phyloP scores from a whole-genome alignment of 371 early-diverging fungal species.

The Choanephora cucurbitarum region DNA sequence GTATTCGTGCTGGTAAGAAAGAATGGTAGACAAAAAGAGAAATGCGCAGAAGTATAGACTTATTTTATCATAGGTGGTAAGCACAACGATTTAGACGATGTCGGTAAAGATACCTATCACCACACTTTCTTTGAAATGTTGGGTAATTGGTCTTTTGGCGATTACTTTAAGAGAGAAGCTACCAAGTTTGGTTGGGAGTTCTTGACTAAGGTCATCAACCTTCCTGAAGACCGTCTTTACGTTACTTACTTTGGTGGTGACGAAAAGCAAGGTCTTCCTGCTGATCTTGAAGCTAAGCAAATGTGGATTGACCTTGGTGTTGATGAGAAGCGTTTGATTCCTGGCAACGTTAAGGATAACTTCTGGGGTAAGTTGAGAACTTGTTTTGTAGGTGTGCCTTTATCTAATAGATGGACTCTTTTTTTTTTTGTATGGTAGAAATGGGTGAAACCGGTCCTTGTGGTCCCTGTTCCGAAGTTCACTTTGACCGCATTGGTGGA shows the following conservation, averaged over 20 bases:
- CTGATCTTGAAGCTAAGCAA: conserved; percentile 93
- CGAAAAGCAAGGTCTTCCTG: conserved; percentile 72
- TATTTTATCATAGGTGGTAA: conserved; percentile 94
- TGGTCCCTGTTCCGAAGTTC: conserved; percentile 99
- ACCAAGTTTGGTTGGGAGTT: conserved; percentile 95
- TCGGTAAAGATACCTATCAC: conserved; percentile 99
- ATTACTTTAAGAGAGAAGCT: conserved; percentile 94
- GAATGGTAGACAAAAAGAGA: background rate
- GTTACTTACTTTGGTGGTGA: conserved; percentile 99
- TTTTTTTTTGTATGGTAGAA: conserved; percentile 55
- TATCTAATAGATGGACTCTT: background rate
- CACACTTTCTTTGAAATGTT: conserved; percentile 99
- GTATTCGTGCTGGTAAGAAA: conserved; percentile 94
- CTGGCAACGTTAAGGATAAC: conserved; percentile 96
- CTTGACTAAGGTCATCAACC: conserved; percentile 86
- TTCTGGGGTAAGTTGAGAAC: conserved; percentile 91
- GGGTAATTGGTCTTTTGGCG: conserved; percentile 99
- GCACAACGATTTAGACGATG: conserved; percentile 99
- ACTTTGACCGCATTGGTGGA: conserved; percentile 98
- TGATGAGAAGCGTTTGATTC: conserved; percentile 83
- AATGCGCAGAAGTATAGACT: background rate
- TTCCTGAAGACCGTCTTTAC: conserved; percentile 93
- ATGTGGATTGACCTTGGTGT: conserved; percentile 96
- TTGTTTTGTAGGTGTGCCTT: too few species aligned
- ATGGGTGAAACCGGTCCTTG: conserved; percentile 99